phyloP scores from a whole-genome alignment of 768 basidiomycete genomes.

The Rhodotorula kratochvilovae region DNA sequence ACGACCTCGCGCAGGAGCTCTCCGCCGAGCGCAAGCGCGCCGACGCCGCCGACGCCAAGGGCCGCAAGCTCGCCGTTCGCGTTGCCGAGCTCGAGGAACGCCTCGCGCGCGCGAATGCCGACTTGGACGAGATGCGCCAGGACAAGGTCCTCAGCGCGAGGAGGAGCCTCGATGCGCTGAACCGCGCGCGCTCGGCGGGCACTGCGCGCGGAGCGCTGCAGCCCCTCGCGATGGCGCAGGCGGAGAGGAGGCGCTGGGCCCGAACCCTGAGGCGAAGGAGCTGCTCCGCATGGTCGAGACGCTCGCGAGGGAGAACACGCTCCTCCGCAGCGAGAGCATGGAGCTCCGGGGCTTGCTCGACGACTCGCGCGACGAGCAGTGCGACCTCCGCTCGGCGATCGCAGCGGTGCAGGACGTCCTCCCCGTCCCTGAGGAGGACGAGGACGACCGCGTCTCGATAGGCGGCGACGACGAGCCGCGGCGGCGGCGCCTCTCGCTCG shows the following conservation, averaged over 20 bases:
- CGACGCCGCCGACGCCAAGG: slow-evolving; percentile 62
- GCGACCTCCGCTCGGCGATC: slow-evolving; percentile 17
- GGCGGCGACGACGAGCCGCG: background rate
- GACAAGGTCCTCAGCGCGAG: slow-evolving; percentile 33
- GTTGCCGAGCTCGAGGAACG: slow-evolving; percentile 24
- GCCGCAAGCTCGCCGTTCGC: slow-evolving; percentile 44
- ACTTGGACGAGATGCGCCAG: slow-evolving; percentile 39
- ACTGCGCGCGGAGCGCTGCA: background rate
- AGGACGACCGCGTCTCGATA: background rate
- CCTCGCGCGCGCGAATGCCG: slow-evolving; percentile 24
- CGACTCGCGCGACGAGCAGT: slow-evolving; percentile 32
- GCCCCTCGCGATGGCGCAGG: no score
- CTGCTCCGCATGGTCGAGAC: slow-evolving; percentile 38
- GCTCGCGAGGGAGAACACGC: slow-evolving; percentile 37
- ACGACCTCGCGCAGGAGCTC: slow-evolving; percentile 71
- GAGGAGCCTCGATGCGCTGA: slow-evolving; percentile 31
- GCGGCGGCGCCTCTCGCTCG: slow-evolving; percentile 1
- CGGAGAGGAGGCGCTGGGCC: no score
- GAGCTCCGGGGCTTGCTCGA: slow-evolving; percentile 40
- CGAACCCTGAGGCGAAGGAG: slow-evolving; percentile 32
- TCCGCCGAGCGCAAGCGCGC: slow-evolving; percentile 66
- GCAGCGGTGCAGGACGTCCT: slow-evolving; percentile 10
- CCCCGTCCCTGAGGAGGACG: background rate
- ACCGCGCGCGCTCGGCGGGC: slow-evolving; percentile 11
- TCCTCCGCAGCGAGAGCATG: slow-evolving; percentile 32